Conservation (phyloP, 495 filamentous ascomycete species). For the Penicillium subrubescens region DNA sequence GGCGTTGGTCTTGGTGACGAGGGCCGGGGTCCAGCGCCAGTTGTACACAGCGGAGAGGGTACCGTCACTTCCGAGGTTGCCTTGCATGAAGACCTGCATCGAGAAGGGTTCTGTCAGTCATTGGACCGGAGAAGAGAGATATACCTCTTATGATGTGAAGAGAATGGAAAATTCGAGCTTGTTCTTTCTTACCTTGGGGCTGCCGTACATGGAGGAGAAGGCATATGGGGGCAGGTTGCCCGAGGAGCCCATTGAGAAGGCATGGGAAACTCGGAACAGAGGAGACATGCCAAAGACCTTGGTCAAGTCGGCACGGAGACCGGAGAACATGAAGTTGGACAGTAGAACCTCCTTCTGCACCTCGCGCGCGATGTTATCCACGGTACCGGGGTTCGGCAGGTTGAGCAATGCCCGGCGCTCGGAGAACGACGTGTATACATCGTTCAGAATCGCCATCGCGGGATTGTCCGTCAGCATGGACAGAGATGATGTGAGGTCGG, state of each 20-base stretch:
- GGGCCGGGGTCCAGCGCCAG: constrained; percentile 75
- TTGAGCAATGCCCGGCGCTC: constrained; percentile 85
- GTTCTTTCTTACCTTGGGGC: constrained; percentile 74
- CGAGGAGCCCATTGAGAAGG: constrained; percentile 88
- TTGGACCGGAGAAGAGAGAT: background rate
- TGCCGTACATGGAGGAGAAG: constrained; percentile 91
- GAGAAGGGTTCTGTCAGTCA: constrained; percentile 7
- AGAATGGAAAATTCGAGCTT: background rate
- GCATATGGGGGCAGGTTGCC: constrained; percentile 84
- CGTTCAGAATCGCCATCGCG: constrained; percentile 64
- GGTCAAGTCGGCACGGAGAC: constrained; percentile 90
- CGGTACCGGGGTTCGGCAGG: constrained; percentile 85
- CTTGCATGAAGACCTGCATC: constrained; percentile 87
- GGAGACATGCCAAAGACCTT: constrained; percentile 92
- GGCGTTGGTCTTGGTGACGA: constrained; percentile 82
- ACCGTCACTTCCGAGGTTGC: constrained; percentile 88
- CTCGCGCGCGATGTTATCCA: constrained; percentile 90
- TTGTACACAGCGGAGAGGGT: constrained; percentile 82
- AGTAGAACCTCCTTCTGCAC: constrained; percentile 93
- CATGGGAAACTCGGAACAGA: constrained; percentile 95
- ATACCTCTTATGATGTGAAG: background rate
- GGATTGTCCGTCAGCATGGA: constrained; percentile 74
- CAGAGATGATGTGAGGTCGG: constrained; percentile 55
- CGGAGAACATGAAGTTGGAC: constrained; percentile 92
- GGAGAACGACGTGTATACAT: constrained; percentile 81